Base-by-base conservation (phyloP, 1,284 basidiomycete genomes). In the Cryptococcus sp. region DNA sequence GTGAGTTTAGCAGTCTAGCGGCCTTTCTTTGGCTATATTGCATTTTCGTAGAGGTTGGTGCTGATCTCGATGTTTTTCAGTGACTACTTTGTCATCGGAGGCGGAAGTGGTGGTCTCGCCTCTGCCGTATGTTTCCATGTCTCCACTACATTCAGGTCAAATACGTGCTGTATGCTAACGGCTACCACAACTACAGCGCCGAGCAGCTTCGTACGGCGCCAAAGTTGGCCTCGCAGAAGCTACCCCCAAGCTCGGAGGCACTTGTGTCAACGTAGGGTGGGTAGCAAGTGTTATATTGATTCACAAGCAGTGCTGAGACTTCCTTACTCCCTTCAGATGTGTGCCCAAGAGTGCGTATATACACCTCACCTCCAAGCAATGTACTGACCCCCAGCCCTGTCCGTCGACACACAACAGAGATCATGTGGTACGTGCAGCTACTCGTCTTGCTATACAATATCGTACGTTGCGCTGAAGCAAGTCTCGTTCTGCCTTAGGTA, bases 171-270 rank as follows among this genome's bases (percentile, higher is more conserved):
- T n/a, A n/a, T n/a, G n/a, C n/a, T n/a, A n/a, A n/a, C n/a, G n/a
- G 8, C 13, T 40, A n/a, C n/a, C n/a, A n/a, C n/a, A n/a, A n/a
- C n/a, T 44, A 5, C 69, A 91, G 91, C 84, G 93, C 63, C 86
- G 96, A 57, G 94, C 94, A 15, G 89, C 89, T n/a, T 83, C 83
- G 22, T 95, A 98, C 77, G 94, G 95, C 52, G 91, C 89, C 74
- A 97, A 95, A 78, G 92, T 93, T 50, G 93, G 91, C 13, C 81
- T 98, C 23, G 86, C 97, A 37, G 95, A 99, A 77, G 83, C 83
- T 50, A 85, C 86, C 8, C 84, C 85, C 20, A 78, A 83, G 41
- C 84, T 95, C 5, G 96, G 96, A 41, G 96, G 96, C 46, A 99
- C 96, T 39, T 99, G 96, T 74, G 95, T 99, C 62, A 98, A 85